These are phyloP conservation scores for Tetrastigma voinierianum DNA, from an alignment of 164 flowering plant species.

Conservation along the genomic window DNA sequence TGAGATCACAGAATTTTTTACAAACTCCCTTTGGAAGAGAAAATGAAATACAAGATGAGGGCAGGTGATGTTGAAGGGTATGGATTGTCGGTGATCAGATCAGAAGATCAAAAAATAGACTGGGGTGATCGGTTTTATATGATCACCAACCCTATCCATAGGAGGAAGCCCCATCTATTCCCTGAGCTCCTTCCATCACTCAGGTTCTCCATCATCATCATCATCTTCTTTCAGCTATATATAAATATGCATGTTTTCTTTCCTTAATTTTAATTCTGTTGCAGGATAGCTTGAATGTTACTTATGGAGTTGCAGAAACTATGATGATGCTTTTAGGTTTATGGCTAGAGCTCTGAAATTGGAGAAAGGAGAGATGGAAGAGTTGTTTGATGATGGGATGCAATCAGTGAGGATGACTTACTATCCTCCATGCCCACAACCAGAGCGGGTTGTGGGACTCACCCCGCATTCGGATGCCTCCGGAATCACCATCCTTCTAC, in stretches of 20 bases:
- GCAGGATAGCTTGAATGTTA: constrained; percentile 26
- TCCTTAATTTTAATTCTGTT: neutral
- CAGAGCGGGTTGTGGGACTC: too few species aligned
- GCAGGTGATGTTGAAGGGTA: constrained; percentile 42
- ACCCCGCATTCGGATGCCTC: too few species aligned
- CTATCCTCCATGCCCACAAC: too few species aligned
- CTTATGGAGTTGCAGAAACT: constrained; percentile 18
- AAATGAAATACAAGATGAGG: constrained; percentile 26
- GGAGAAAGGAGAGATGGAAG: too few species aligned
- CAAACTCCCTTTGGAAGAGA: constrained; percentile 37
- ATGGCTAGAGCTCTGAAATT: too few species aligned
- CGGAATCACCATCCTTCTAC: too few species aligned
- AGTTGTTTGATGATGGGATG: too few species aligned
- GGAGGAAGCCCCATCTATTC: constrained; percentile 25
- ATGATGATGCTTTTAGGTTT: constrained; percentile 15
- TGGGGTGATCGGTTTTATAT: constrained; percentile 21
- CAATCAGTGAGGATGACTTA: too few species aligned
- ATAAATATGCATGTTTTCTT: too few species aligned
- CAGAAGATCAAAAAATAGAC: constrained; percentile 20
- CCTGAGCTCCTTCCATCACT: constrained; percentile 34
- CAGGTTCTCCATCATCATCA: constrained; percentile 9
- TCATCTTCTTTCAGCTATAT: too few species aligned
- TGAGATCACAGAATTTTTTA: constrained; percentile 31
- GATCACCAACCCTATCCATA: constrained; percentile 16
- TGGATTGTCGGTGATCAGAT: constrained; percentile 24